A percentile compares a stretch with the other conserved stretches of the same genome.
These are phyloP conservation scores for Naematelia aurantialba DNA, from an alignment of 768 basidiomycete species.

Conservation along the genomic window DNA sequence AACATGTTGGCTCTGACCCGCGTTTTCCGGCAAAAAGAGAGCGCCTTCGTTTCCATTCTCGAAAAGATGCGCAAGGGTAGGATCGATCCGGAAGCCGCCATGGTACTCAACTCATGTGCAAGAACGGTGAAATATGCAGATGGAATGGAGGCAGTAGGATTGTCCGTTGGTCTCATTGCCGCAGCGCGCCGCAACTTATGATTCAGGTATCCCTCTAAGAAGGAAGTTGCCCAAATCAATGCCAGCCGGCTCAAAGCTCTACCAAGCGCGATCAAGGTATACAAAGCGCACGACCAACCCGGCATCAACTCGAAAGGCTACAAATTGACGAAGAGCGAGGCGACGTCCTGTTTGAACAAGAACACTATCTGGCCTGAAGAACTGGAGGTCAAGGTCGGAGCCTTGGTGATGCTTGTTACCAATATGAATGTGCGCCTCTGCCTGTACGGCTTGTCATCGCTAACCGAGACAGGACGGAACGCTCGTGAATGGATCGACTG, in stretches of 20 bases:
- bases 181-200: slow-evolving; percentile 3
- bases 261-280: slow-evolving; percentile 12
- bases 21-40: slow-evolving; percentile 49
- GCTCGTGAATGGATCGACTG: slow-evolving; percentile 92
- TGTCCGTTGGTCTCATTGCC: slow-evolving; percentile 22
- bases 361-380: slow-evolving; percentile 30
- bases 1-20: slow-evolving; percentile 38
- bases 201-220: slow-evolving; percentile 32
- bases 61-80: slow-evolving; percentile 46
- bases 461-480: slow-evolving; percentile 58
- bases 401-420: slow-evolving; percentile 42
- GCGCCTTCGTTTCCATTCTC: slow-evolving; percentile 44
- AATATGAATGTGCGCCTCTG: slow-evolving; percentile 30
- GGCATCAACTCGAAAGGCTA: slow-evolving; percentile 32
- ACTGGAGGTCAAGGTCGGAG: slow-evolving; percentile 33
- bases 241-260: slow-evolving; percentile 22
- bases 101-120: slow-evolving; percentile 23
- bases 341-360: slow-evolving; percentile 26
- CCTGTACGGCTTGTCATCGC: not conserved
- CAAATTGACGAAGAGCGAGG: slow-evolving; percentile 16
- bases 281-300: slow-evolving; percentile 20
- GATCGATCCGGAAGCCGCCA: slow-evolving; percentile 23
- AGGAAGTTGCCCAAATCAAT: slow-evolving; percentile 34
- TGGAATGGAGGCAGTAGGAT: slow-evolving; percentile 38
- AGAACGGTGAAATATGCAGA: slow-evolving; percentile 30